Evolutionary conservation across 192 early-diverging fungal genomes (phyloP), one percentile per base, ranked within the genome.

Genomic region (Podila epicladia): DNA sequence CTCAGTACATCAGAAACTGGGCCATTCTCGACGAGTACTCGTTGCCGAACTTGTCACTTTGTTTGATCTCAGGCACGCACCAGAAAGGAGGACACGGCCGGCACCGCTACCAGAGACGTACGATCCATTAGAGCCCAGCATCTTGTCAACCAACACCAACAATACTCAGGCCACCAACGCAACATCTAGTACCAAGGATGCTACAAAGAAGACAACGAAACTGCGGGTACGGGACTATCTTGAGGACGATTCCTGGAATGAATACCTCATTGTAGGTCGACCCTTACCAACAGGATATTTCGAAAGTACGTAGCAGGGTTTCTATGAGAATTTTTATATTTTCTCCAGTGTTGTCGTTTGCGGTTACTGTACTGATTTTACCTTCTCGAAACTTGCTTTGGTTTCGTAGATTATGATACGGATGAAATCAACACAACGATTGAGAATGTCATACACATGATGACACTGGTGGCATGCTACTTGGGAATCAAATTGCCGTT

Each of bases 401-500:
- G 26, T 19, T 28, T 49, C 50, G 17, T 77, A 83, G 82, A 64
- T 31, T 82, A 82, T n/a, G 70, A 72, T 29, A 31, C 64, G 28
- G 87, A 88, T 53, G 86, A 87, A 62, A 68, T 88, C 17, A 90
- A 90, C 65, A 83, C 89, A 24, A 84, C 86, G 6, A 74, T 88
- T 31, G 86, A 83, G n/a, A 79, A 87, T 69, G 83, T 87, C 17
- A 83, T 87, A 37, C 89, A 90, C 26, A 73, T 87, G 69, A 64
- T 86, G 24, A 70, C 67, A 13, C 66, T 90, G 11, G 73, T 88
- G 22, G 80, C 82, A 8, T 76, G 71, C 53, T 90, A 90, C 66
- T 69, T 90, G 20, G 89, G 87, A 19, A 77, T 90, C 48, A 87
- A 88, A 64, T 64, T 90, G 17, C 89, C 89, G 0, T 89, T 78